Conservation (phyloP, 192 early-diverging fungal species). For the Diversispora epigaea region DNA sequence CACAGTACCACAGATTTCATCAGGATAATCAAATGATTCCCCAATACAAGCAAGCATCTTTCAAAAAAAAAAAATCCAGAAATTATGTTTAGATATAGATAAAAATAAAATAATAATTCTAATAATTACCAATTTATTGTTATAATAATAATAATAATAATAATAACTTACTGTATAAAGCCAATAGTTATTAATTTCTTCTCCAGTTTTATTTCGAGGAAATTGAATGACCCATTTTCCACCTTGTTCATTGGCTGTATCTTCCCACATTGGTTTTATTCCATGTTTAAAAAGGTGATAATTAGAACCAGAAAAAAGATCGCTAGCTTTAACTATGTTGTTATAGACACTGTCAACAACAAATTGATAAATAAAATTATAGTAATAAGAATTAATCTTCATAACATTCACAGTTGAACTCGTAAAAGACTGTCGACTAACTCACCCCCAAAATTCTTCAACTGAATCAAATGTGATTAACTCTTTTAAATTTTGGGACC, state of each 20-base stretch:
- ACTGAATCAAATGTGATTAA: slow-evolving; percentile 90
- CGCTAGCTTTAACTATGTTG: slow-evolving; percentile 75
- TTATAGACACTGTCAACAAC: slow-evolving; percentile 67
- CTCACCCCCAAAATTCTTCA: slow-evolving; percentile 97
- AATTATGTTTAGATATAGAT: no score
- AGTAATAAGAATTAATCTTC: no score
- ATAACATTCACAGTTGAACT: background rate
- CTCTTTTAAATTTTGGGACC: slow-evolving; percentile 84
- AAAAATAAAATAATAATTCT: no score
- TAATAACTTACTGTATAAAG: slow-evolving; percentile 66
- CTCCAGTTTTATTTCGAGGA: slow-evolving; percentile 65
- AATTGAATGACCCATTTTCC: slow-evolving; percentile 87
- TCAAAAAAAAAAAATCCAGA: background rate
- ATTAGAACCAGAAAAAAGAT: slow-evolving; percentile 77
- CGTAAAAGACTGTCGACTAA: background rate
- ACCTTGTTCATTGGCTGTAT: slow-evolving; percentile 82
- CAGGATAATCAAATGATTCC: slow-evolving; percentile 73
- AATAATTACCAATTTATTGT: background rate
- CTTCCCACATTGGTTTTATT: slow-evolving; percentile 94
- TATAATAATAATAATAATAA: slow-evolving; percentile 27
- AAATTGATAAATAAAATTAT: background rate
- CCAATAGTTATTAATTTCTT: slow-evolving; percentile 82
- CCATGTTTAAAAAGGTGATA: slow-evolving; percentile 94
- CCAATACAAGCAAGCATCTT: slow-evolving; percentile 88
- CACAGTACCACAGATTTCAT: slow-evolving; percentile 87